phyloP scores from a whole-genome alignment of 2,329 filamentous ascomycete species.

The Sclerotinia nivalis region DNA sequence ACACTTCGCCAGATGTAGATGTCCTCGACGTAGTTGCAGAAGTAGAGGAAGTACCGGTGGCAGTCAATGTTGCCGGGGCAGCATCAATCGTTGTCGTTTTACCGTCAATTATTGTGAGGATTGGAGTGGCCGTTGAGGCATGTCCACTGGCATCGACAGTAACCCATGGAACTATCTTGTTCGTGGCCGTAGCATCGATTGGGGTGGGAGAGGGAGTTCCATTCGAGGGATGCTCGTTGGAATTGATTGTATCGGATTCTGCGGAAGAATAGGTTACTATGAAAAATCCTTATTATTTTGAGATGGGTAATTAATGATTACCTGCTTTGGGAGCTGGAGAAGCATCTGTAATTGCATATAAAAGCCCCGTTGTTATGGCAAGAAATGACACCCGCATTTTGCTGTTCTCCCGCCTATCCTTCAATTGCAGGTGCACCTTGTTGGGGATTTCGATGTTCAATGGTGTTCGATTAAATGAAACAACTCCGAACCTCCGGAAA shows the following conservation, averaged over 20 bases:
- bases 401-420: not conserved
- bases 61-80: slow-evolving; percentile 31
- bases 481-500: not conserved
- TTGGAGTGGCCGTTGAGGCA: slow-evolving; percentile 36
- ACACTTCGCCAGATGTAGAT: slow-evolving; percentile 25
- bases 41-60: slow-evolving; percentile 26
- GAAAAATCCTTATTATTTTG: not conserved
- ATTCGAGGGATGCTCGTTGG: not conserved
- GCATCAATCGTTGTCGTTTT: slow-evolving; percentile 33
- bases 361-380: not conserved
- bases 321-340: slow-evolving; percentile 3
- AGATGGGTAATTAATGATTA: not conserved
- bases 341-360: not conserved
- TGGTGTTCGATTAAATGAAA: not conserved
- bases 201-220: not conserved
- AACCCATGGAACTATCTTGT: slow-evolving; percentile 32
- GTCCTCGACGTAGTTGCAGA: slow-evolving; percentile 12
- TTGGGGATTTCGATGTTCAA: not conserved
- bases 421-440: not conserved
- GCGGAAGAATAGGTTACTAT: not conserved
- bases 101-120: slow-evolving; percentile 33
- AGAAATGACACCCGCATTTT: slow-evolving; percentile 3
- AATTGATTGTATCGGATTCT: slow-evolving; percentile 1
- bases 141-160: slow-evolving; percentile 35
- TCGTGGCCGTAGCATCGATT: not conserved